Conservation (phyloP, 2,329 filamentous ascomycete species). For the Tolypocladium tundrense region DNA sequence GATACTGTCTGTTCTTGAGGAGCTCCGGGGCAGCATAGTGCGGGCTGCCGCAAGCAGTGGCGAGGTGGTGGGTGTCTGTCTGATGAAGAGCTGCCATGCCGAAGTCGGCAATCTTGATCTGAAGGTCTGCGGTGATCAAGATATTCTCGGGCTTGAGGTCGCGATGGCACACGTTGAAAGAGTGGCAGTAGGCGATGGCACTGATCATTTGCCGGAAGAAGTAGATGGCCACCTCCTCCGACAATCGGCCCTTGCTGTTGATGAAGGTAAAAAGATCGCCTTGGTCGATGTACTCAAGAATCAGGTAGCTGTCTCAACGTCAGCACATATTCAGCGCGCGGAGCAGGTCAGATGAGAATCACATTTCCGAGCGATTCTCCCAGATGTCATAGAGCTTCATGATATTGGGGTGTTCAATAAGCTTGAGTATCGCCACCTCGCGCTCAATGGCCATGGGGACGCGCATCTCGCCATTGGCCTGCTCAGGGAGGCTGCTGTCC, state of each 20-base stretch:
- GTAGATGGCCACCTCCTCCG: constrained; percentile 69
- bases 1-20: constrained; percentile 65
- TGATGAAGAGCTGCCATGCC: constrained; percentile 92
- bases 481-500: constrained; percentile 46
- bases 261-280: constrained; percentile 83
- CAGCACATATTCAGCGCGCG: background rate
- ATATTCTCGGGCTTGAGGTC: constrained; percentile 98
- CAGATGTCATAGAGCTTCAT: constrained; percentile 93
- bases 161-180: constrained; percentile 89
- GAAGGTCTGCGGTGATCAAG: constrained; percentile 62
- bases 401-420: constrained; percentile 90
- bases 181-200: constrained; percentile 84
- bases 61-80: constrained; percentile 65
- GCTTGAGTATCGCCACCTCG: constrained; percentile 93
- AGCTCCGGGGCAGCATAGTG: constrained; percentile 95
- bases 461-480: constrained; percentile 50
- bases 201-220: constrained; percentile 92
- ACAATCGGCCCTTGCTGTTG: constrained; percentile 58
- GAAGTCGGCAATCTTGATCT: constrained; percentile 93
- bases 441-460: constrained; percentile 87
- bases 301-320: constrained; percentile 61
- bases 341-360: constrained; percentile 25
- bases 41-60: constrained; percentile 88
- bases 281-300: constrained; percentile 79
- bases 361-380: constrained; percentile 95